Base-by-base conservation (phyloP, 2,329 filamentous ascomycete species). In the Elsinoe arachidis region DNA sequence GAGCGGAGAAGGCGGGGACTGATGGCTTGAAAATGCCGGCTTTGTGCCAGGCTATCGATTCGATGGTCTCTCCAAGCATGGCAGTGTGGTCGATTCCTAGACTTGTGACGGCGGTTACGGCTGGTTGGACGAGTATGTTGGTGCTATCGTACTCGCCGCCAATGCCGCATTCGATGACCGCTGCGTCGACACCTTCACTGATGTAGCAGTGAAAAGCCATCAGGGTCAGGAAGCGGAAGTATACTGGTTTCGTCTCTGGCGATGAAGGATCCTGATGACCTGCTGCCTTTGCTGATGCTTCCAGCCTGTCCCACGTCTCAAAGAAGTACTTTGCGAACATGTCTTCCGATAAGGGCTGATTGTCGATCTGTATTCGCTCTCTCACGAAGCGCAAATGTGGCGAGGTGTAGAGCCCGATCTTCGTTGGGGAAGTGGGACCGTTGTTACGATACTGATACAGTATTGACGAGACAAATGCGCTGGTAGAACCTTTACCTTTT, bases 141-240 rank as follows among this genome's bases (percentile, higher is more conserved):
- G 93, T 99, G 26, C 87, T 87, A 67, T 97, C 92, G 66, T 90
- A 90, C 72, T 96, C 89, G 51, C 91, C 93, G 14, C 93, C 93
- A 61, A 97, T 95, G 0, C 93, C 93, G 66, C 90, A 95, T 73
- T 99, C 93, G 34, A 97, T 80, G 9, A 97, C 83, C 0, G 90
- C 91, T 15, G 83, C 83, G 61, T 85, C 78, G 0, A 96, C 84
- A 1, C 86, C 85, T 68, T 93, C 86, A 49, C 78, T 71, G 23
- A 95, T 67, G 64, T 95, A 99, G 1, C 85, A 80, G 66, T 95
- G 90, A 65, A 95, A 82, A 1, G 91, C 91, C 74, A 96, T 80
- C 37, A 99, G 78, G 0, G 92, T 96, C 67, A 99, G 71, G 68
- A 88, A 96, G 26, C 92, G 86, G 70, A 97, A 97, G 72, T 95